Conservation (phyloP, 108 stramenopile species). For the Nitzschia sp. region DNA sequence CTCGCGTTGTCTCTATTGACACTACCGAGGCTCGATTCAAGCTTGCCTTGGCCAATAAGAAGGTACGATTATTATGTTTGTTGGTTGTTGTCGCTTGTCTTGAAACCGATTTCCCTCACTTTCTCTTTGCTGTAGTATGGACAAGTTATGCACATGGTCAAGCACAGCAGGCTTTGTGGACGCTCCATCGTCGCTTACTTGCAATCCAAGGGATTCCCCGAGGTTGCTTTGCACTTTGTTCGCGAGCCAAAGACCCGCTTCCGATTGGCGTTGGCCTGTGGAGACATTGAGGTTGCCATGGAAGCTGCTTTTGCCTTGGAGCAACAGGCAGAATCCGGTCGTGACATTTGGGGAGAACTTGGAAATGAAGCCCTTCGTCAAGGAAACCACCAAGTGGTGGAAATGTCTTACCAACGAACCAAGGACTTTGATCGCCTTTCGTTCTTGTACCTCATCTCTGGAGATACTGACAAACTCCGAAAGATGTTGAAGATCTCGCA, state of each 20-base stretch:
- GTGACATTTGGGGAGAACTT: constrained; percentile 91
- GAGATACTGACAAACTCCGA: constrained; percentile 92
- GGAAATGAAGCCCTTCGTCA: constrained; percentile 94
- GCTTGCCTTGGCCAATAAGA: constrained; percentile 83
- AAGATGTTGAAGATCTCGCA: constrained; percentile 98
- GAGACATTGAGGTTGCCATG: constrained; percentile 98
- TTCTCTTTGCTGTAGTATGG: constrained; percentile 56
- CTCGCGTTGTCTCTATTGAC: constrained; percentile 86
- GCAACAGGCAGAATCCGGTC: constrained; percentile 66
- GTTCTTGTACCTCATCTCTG: constrained; percentile 95
- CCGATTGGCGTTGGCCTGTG: constrained; percentile 96
- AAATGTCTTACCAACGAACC: constrained; percentile 97
- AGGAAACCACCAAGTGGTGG: constrained; percentile 97
- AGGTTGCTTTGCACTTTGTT: constrained; percentile 99
- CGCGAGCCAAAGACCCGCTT: constrained; percentile 93
- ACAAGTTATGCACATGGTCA: constrained; percentile 98
- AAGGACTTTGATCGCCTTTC: constrained; percentile 96
- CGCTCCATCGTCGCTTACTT: constrained; percentile 97
- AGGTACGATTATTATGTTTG: constrained; percentile 10
- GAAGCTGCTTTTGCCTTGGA: constrained; percentile 89
- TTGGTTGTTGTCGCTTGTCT: too few relatives aligned
- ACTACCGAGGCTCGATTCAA: constrained; percentile 97
- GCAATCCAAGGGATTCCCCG: constrained; percentile 96
- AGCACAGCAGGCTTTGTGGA: constrained; percentile 89
- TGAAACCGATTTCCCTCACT: neutral